A percentile compares a stretch with the other conserved stretches of the same genome.
phyloP scores from a whole-genome alignment of 139 green algal species.

The Diplosphaera chodatii region DNA sequence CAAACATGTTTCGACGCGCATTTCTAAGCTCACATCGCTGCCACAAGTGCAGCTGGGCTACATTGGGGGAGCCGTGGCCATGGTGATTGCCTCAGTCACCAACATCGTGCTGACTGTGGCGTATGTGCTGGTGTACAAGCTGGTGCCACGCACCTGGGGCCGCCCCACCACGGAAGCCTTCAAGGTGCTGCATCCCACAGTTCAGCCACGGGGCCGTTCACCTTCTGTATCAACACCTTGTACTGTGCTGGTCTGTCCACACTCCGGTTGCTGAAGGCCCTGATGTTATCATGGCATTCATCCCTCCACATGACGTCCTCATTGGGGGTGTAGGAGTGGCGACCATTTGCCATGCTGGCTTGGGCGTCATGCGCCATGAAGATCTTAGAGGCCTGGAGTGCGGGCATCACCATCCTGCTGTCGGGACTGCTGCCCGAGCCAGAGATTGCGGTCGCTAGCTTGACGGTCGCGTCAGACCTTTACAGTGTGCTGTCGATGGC shows the following conservation, averaged over 20 bases:
- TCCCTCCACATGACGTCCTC: no score
- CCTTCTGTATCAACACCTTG: not conserved
- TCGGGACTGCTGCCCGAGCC: conserved; percentile 26
- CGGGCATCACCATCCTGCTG: conserved; percentile 27
- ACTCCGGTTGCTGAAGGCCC: no score
- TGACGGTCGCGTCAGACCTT: conserved; percentile 30
- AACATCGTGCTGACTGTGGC: conserved; percentile 14
- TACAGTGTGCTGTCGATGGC: conserved; percentile 12
- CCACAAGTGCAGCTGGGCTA: conserved; percentile 15
- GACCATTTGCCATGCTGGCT: conserved; percentile 11
- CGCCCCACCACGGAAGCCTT: conserved; percentile 9
- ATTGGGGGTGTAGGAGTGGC: conserved; percentile 19
- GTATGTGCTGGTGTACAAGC: conserved; percentile 19
- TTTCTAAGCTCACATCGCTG: not conserved
- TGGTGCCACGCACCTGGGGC: conserved; percentile 25
- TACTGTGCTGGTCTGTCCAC: not conserved
- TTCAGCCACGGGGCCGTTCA: no score
- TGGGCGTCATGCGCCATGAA: conserved; percentile 36
- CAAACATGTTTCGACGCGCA: no score
- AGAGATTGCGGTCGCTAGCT: conserved; percentile 24
- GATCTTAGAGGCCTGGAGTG: conserved; percentile 27
- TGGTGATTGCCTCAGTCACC: conserved; percentile 14
- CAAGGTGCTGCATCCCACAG: not conserved
- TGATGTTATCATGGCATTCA: no score
- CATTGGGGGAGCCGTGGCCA: conserved; percentile 27